Conservation (phyloP, 2,329 filamentous ascomycete species). For the Pestalotiopsis sp. region DNA sequence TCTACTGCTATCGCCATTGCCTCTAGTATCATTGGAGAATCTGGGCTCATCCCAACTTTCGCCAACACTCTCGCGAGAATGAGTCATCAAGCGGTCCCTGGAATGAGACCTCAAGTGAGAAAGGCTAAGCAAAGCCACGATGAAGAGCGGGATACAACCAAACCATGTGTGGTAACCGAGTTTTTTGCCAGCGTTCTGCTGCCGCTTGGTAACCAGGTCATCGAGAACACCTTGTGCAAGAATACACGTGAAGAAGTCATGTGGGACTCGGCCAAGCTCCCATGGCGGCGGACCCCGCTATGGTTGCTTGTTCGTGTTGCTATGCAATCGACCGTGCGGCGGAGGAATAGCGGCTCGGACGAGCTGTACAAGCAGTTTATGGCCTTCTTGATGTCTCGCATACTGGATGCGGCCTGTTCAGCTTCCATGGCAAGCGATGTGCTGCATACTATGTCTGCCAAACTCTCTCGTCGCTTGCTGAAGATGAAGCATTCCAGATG, state of each 20-base stretch:
- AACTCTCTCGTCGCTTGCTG: conserved; percentile 4
- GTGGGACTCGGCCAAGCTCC: conserved; percentile 28
- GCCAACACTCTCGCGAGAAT: conserved; percentile 26
- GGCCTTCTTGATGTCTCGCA: not conserved
- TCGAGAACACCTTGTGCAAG: conserved; percentile 42
- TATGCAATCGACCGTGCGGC: not conserved
- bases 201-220: conserved; percentile 32
- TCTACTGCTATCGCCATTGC: conserved; percentile 18
- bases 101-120: conserved; percentile 17
- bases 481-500: not conserved
- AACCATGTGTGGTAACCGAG: conserved; percentile 54
- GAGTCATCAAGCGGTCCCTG: conserved; percentile 25
- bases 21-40: conserved; percentile 7
- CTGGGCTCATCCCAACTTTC: conserved; percentile 21
- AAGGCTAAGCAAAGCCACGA: conserved; percentile 37
- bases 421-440: conserved; percentile 5
- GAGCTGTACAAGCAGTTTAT: conserved; percentile 4
- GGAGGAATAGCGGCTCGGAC: not conserved
- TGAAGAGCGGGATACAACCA: conserved; percentile 47
- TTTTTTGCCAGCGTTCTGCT: conserved; percentile 41
- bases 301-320: conserved; percentile 7
- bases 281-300: conserved; percentile 4
- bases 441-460: conserved; percentile 6
- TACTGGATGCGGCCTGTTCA: not conserved
- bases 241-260: conserved; percentile 55